Conservation (phyloP, 441 rosid genomes). For the Adansonia madagascariensis region DNA sequence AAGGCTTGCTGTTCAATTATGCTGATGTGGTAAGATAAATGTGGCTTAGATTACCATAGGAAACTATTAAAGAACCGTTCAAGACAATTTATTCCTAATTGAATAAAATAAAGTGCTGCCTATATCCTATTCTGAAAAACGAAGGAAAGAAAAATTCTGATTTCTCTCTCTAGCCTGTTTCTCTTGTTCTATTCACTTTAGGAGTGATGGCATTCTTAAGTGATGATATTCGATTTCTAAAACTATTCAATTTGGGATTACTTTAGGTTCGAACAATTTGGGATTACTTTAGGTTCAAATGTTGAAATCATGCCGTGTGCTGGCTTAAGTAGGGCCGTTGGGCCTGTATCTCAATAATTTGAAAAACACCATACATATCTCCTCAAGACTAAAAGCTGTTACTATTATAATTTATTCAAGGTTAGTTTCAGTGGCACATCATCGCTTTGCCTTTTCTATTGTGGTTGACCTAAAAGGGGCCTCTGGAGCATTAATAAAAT, state of each 20-base stretch:
- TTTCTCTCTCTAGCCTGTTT: not conserved
- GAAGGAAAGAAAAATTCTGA: not conserved
- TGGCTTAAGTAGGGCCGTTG: not conserved
- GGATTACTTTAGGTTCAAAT: not conserved
- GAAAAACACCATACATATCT: not conserved
- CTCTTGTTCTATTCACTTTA: not conserved
- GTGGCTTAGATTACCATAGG: not conserved
- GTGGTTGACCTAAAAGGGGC: not conserved
- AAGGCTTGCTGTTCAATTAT: not conserved
- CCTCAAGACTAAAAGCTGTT: not conserved
- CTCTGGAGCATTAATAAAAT: not conserved
- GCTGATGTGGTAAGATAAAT: slow-evolving; percentile 8
- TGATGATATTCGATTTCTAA: not conserved
- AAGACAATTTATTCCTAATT: not conserved
- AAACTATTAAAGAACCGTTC: not conserved
- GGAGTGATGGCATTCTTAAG: not conserved
- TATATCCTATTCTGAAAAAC: not conserved
- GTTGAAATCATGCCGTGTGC: slow-evolving; percentile 1
- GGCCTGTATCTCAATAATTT: not conserved
- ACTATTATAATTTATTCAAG: not conserved
- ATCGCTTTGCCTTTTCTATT: slow-evolving; percentile 10
- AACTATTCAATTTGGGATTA: not conserved
- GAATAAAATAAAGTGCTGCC: not conserved
- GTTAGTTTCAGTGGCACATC: not conserved
- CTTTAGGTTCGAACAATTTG: no score